Base-by-base conservation (phyloP, 257 asterid genomes). In the Solanum rostratum region DNA sequence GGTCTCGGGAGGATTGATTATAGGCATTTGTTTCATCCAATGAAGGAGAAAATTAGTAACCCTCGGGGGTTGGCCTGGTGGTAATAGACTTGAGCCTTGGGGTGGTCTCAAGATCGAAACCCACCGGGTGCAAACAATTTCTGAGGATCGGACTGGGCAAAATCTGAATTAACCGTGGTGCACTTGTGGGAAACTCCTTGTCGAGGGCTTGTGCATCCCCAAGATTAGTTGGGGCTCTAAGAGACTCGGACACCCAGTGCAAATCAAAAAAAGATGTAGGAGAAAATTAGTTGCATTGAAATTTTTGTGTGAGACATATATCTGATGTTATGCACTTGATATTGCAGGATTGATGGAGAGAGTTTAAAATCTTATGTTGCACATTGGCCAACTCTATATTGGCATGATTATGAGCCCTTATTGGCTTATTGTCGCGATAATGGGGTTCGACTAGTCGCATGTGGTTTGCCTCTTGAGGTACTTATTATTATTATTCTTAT, bases 381-480 rank as follows among this genome's bases (percentile, higher is more conserved):
- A 49, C 93, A 92, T 81, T 96, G 99, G 99, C 89, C 99, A 83
- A 84, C 93, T 62, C 89, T 92, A 84, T 90, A 90, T 29, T 96
- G 98, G 98, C 94, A 93, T 91, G 98, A 94, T 84, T 94, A 94
- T 20, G 98, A 94, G 86, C 99, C 96, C 85, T 90, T 96, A 41
- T 87, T 94, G 80, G 90, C 86, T 83, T 93, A 92, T 86, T 94
- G 98, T 88, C 92, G 91, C 13, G 95, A 92, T 70, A 94, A 93
- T 87, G 96, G 93, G 79, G 90, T 96, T 84, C 90, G 88, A 65
- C 89, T 94, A 68, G 90, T 94, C 84, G 98, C 98, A 2, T 94
- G 98, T 90, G 99, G 99, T n/a, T 84, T 91, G 86, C 99, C 98
- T 76, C 90, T 92, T 27, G 97, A 93, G 97, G 97, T 95, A 91